Base-by-base conservation (phyloP, 2,329 filamentous ascomycete species). In the Fusarium globosum region DNA sequence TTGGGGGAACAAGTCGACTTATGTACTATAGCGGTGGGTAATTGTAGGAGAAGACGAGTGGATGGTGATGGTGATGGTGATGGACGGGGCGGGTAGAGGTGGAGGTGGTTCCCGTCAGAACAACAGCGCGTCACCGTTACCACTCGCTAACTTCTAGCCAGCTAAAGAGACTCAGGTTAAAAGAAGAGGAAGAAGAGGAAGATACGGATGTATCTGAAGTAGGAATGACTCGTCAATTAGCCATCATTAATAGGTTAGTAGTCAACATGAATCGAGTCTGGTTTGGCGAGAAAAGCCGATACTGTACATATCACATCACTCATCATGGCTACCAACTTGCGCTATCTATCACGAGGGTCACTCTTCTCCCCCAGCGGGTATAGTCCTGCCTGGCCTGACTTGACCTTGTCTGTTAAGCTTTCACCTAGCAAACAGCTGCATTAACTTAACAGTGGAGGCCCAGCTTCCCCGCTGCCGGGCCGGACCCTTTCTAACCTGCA, bases 71-170 rank as follows among this genome's bases (percentile, higher is more conserved):
- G 65, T 61, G 66, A 77, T 68, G 62, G 71, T 61, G 74, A 65
- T 72, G 51, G 65, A 65, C 60, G 59, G 66, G 65, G 55, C 69
- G 74, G 75, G 68, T 73, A 71, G 61, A 68, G 65, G 76, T 75
- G 75, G 76, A 78, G 76, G 77, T 68, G 66, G 65, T 57, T 73
- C 69, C 71, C 58, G 66, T 69, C 46, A 63, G 57, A 68, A 55
- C 28, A 61, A 66, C 57, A 64, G 65, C 56, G 58, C 58, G 63
- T 77, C 77, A 72, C 76, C 76, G 76, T 77, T 74, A 78, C 75
- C 72, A 76, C 68, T 75, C 55, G 48, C 58, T 67, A 60, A 69
- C 53, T 41, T 21, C 23, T 18, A 28, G 45, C 35, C 35, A 36
- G 46, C 21, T 39, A 28, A 23, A 51, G 45, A 41, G 35, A 55